Evolutionary conservation across 805 yeast species (phyloP).

Genomic region (Pachysolen tannophilus): DNA sequence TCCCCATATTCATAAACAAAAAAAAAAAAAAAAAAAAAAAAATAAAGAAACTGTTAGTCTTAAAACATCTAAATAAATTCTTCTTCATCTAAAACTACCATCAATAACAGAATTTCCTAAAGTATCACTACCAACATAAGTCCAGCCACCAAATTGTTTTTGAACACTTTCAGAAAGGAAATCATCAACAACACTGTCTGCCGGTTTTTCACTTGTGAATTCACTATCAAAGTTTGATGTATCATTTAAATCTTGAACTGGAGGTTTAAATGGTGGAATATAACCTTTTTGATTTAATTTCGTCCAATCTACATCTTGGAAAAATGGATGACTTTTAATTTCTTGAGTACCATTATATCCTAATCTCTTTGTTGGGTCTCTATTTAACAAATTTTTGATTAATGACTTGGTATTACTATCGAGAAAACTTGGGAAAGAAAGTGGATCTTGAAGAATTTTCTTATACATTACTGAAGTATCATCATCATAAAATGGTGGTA

Average conservation of each 20-base stretch:
- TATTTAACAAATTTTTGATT: conserved; percentile 62
- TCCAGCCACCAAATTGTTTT: conserved; percentile 98
- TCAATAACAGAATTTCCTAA: too few species aligned
- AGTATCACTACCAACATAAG: conserved; percentile 69
- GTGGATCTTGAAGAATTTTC: conserved; percentile 83
- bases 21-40: too few species aligned
- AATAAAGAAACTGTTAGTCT: too few species aligned
- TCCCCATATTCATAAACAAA: too few species aligned
- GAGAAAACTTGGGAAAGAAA: conserved; percentile 82
- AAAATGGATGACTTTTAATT: conserved; percentile 78
- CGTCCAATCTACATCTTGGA: conserved; percentile 84
- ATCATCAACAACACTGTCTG: conserved; percentile 92
- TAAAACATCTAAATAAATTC: too few species aligned
- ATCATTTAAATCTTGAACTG: conserved; percentile 76
- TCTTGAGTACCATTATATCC: conserved; percentile 77
- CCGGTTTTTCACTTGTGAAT: conserved; percentile 88
- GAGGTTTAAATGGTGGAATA: conserved; percentile 93
- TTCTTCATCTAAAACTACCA: too few species aligned
- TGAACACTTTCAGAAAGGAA: conserved; percentile 92
- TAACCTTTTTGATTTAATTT: conserved; percentile 78
- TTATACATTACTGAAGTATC: conserved; percentile 90
- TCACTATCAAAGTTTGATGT: conserved; percentile 91
- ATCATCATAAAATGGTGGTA: conserved; percentile 96
- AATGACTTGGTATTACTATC: conserved; percentile 82
- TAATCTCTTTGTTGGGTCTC: conserved; percentile 78